Conservation (phyloP, 352 stramenopile species). For the Pythium sukuiense region DNA sequence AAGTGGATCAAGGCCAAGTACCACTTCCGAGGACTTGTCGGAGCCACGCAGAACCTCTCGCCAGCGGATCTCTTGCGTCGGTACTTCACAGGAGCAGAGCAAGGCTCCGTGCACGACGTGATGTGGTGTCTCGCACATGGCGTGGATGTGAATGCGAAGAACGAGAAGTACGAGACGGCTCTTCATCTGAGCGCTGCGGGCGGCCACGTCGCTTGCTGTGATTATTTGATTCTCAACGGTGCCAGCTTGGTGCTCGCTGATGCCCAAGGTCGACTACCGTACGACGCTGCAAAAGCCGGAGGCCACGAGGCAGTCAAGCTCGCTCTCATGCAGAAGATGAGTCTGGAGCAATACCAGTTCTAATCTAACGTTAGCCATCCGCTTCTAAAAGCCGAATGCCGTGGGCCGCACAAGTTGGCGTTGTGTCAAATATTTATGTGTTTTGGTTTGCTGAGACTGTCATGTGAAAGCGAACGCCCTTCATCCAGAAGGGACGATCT, state of each 20-base stretch:
- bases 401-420: too few species aligned
- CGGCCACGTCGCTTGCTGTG: conserved; percentile 50
- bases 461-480: neutral
- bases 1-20: conserved; percentile 89
- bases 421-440: conserved; percentile 1
- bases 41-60: conserved; percentile 29
- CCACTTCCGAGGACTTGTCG: conserved; percentile 68
- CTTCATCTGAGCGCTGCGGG: conserved; percentile 49
- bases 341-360: conserved; percentile 59
- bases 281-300: conserved; percentile 55
- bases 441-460: conserved; percentile 4
- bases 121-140: conserved; percentile 81
- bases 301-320: conserved; percentile 68
- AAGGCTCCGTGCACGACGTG: conserved; percentile 51
- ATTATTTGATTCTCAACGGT: conserved; percentile 83
- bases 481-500: conserved; percentile 35
- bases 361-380: conserved; percentile 16
- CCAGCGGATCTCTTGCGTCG: conserved; percentile 38
- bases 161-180: conserved; percentile 53
- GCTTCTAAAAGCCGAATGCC: too few species aligned
- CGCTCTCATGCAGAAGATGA: conserved; percentile 73
- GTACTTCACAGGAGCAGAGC: conserved; percentile 45
- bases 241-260: conserved; percentile 62
- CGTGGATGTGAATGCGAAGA: conserved; percentile 70
- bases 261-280: conserved; percentile 46